These are phyloP conservation scores for Pseudopyrenochaeta lycopersici DNA, from an alignment of 2,329 filamentous ascomycete genomes.

Conservation along the genomic window DNA sequence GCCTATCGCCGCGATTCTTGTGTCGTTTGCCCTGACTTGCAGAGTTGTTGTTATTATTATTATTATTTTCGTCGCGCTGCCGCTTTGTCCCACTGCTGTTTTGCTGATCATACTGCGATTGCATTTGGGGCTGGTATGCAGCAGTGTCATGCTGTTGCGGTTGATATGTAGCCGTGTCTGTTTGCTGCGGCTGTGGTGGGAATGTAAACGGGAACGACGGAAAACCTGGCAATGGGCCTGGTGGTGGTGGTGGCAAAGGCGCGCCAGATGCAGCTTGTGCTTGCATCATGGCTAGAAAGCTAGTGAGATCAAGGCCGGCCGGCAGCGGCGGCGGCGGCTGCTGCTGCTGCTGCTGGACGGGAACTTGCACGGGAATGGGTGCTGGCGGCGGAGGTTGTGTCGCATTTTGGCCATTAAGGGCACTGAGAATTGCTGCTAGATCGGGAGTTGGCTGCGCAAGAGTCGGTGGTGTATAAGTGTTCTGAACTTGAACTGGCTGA, in stretches of 20 bases:
- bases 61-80: conserved; percentile 40
- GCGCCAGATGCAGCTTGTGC: conserved; percentile 22
- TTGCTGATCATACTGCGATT: conserved; percentile 33
- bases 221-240: conserved; percentile 27
- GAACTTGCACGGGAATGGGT: conserved; percentile 16
- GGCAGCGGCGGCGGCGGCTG: conserved; percentile 17
- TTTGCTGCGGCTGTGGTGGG: conserved; percentile 19
- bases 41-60: conserved; percentile 30
- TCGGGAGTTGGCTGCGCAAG: conserved; percentile 31
- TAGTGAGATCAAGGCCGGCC: conserved; percentile 28
- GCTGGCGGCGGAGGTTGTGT: conserved; percentile 20
- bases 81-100: conserved; percentile 47
- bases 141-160: conserved; percentile 13
- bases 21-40: conserved; percentile 63
- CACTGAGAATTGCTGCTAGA: conserved; percentile 38
- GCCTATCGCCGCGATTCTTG: conserved; percentile 34
- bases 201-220: conserved; percentile 25
- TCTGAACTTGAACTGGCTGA: conserved; percentile 21
- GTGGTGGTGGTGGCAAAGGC: conserved; percentile 33
- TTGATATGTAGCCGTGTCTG: conserved; percentile 17
- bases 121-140: conserved; percentile 17
- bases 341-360: conserved; percentile 18
- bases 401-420: conserved; percentile 31
- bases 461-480: conserved; percentile 28
- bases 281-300: conserved; percentile 35